These are phyloP conservation scores for Talaromyces sp. DNA, from an alignment of 2,329 filamentous ascomycete genomes.

Conservation along the genomic window DNA sequence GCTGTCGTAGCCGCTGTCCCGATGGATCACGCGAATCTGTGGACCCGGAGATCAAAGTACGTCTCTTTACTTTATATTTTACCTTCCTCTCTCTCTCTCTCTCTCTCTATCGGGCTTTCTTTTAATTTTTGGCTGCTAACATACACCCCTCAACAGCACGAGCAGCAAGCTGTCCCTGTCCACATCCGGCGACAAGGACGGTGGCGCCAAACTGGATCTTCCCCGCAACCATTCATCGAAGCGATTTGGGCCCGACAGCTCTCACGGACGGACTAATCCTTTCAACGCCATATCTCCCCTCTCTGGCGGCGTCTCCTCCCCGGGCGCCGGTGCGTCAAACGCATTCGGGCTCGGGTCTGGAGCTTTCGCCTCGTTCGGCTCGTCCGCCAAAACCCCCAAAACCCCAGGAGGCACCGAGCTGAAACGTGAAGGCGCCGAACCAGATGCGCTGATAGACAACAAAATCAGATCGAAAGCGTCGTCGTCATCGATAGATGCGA, in stretches of 20 bases:
- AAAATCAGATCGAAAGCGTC: slow-evolving; percentile 36
- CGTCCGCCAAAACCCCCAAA: slow-evolving; percentile 79
- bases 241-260: slow-evolving; percentile 68
- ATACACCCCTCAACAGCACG: slow-evolving; percentile 42
- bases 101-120: not conserved
- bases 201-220: slow-evolving; percentile 50
- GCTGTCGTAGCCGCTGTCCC: slow-evolving; percentile 30
- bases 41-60: slow-evolving; percentile 47
- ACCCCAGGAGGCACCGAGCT: slow-evolving; percentile 73
- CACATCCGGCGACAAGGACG: slow-evolving; percentile 58
- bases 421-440: slow-evolving; percentile 55
- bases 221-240: slow-evolving; percentile 63
- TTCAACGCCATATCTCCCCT: slow-evolving; percentile 72
- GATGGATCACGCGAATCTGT: slow-evolving; percentile 49
- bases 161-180: slow-evolving; percentile 87
- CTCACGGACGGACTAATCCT: slow-evolving; percentile 69
- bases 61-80: slow-evolving; percentile 15
- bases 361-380: slow-evolving; percentile 92
- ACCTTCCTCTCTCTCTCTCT: slow-evolving; percentile 7
- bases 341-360: slow-evolving; percentile 93
- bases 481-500: slow-evolving; percentile 35
- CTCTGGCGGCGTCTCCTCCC: slow-evolving; percentile 65
- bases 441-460: slow-evolving; percentile 21
- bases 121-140: slow-evolving; percentile 14
- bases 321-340: slow-evolving; percentile 71